Percentiles rank a stretch among this genome's conserved stretches.
Conservation (phyloP, 2,329 filamentous ascomycete species). For the Hymenoscyphus albidus region DNA sequence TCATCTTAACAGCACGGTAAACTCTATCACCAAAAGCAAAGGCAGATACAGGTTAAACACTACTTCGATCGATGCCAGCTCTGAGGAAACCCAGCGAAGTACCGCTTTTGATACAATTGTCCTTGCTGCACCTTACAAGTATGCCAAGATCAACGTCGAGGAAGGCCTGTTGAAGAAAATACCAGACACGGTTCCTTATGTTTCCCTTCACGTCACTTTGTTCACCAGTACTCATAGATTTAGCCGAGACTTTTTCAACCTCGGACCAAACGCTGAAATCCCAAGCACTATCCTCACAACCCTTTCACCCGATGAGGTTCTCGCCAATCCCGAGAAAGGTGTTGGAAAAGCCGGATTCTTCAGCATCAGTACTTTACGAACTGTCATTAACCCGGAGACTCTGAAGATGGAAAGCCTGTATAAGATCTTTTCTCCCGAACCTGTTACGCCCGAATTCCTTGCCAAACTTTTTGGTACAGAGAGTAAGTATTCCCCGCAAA, state of each 20-base stretch:
- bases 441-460: conserved; percentile 51
- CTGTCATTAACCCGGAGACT: conserved; percentile 57
- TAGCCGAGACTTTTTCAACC: conserved; percentile 68
- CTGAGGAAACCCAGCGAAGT: conserved; percentile 11
- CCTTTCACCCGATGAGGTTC: conserved; percentile 54
- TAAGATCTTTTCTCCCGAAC: conserved; percentile 60
- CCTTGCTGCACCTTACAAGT: conserved; percentile 80
- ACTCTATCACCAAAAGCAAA: conserved; percentile 50
- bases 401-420: conserved; percentile 54
- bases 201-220: conserved; percentile 81
- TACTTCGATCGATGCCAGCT: conserved; percentile 13
- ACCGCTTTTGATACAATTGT: conserved; percentile 71
- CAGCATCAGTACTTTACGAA: conserved; percentile 72
- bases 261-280: conserved; percentile 52
- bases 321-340: conserved; percentile 47
- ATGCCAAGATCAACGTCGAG: conserved; percentile 62
- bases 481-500: conserved; percentile 15
- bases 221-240: conserved; percentile 71
- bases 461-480: conserved; percentile 46
- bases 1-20: conserved; percentile 64
- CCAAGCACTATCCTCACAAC: conserved; percentile 83
- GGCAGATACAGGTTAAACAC: conserved; percentile 46
- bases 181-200: conserved; percentile 81
- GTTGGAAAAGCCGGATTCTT: conserved; percentile 78
- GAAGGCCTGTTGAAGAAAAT: conserved; percentile 62